These are phyloP conservation scores for Phialophora verrucosa DNA, from an alignment of 2,329 filamentous ascomycete species.

Conservation along the genomic window DNA sequence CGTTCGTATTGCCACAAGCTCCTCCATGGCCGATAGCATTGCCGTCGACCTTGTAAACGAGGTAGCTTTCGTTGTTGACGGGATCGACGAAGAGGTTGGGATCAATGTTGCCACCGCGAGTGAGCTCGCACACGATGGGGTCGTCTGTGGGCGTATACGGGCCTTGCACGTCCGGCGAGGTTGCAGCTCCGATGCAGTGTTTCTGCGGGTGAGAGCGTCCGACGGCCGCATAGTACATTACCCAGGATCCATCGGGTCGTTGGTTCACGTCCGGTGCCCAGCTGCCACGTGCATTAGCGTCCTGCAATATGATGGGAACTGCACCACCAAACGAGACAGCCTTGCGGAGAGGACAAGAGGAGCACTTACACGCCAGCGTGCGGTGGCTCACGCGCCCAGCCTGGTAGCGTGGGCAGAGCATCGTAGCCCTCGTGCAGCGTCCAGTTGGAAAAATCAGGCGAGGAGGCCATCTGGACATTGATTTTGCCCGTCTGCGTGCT, in stretches of 20 bases:
- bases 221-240: constrained; percentile 64
- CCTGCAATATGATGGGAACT: neutral
- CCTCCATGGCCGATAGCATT: constrained; percentile 56
- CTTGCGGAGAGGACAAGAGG: neutral
- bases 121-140: constrained; percentile 58
- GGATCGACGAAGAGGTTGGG: constrained; percentile 61
- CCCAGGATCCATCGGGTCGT: constrained; percentile 54
- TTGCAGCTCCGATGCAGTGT: constrained; percentile 64
- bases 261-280: constrained; percentile 66
- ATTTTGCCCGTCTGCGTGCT: constrained; percentile 56
- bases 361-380: constrained; percentile 40
- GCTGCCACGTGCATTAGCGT: neutral
- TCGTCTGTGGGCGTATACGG: constrained; percentile 55
- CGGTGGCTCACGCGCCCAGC: constrained; percentile 56
- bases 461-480: constrained; percentile 60
- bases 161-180: constrained; percentile 52
- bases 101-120: constrained; percentile 64
- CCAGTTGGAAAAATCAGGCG: constrained; percentile 53
- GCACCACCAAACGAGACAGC: neutral
- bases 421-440: constrained; percentile 57
- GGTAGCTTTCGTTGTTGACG: constrained; percentile 57
- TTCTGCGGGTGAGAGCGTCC: constrained; percentile 45
- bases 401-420: constrained; percentile 55
- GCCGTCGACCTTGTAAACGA: constrained; percentile 68
- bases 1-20: constrained; percentile 39